Evolutionary conservation across 495 filamentous ascomycete species (phyloP).

Genomic region (Hypomontagnella monticulosa): DNA sequence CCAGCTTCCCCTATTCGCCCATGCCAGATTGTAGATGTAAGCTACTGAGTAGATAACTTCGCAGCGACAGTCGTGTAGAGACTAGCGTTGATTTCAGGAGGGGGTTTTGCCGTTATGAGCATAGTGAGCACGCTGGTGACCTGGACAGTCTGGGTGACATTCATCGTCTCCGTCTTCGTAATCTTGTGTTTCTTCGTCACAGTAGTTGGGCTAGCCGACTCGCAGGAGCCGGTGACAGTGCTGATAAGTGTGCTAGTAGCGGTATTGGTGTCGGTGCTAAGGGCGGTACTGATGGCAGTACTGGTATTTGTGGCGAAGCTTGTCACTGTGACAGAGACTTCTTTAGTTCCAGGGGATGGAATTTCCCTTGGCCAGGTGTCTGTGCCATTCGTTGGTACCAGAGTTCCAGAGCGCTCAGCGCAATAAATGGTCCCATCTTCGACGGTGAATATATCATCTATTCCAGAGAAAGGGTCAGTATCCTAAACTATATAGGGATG

Average conservation of each 20-base stretch:
- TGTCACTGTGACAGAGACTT: not conserved
- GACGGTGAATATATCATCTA: no score
- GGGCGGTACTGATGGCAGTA: not conserved
- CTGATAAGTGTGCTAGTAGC: not conserved
- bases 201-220: not conserved
- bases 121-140: not conserved
- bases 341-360: no score
- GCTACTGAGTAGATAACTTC: not conserved
- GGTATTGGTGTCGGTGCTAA: not conserved
- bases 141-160: not conserved
- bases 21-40: no score
- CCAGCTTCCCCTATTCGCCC: no score
- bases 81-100: not conserved
- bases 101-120: not conserved
- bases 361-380: no score
- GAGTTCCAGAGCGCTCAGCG: no score
- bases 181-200: slow-evolving; percentile 1
- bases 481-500: no score
- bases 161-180: not conserved
- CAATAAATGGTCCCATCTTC: no score
- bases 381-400: no score
- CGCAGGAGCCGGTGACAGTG: not conserved
- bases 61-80: not conserved
- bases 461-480: no score
- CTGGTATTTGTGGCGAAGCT: not conserved